Conservation (phyloP, 306 rosid species). For the Rosa persica region DNA sequence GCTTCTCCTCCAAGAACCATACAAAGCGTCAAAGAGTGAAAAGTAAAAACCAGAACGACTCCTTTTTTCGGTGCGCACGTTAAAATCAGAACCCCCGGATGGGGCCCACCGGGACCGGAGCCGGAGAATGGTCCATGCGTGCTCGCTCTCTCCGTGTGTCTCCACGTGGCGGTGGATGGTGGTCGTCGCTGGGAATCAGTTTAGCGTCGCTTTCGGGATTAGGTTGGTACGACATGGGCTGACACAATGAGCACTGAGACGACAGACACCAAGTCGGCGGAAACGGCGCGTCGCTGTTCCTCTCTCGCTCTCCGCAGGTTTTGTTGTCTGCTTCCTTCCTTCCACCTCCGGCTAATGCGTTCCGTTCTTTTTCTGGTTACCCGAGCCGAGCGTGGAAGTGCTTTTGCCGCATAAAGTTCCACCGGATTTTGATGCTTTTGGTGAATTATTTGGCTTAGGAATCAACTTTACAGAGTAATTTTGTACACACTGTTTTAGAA, state of each 20-base stretch:
- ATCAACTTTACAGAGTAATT: background rate
- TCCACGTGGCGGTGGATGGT: slow-evolving; percentile 19
- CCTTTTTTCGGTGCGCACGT: background rate
- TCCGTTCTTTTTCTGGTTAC: background rate
- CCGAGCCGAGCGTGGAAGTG: background rate
- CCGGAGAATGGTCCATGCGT: slow-evolving; percentile 16
- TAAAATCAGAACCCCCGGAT: background rate
- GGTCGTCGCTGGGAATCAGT: background rate
- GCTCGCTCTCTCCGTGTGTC: background rate
- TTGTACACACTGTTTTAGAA: no score
- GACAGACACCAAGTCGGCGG: slow-evolving; percentile 46
- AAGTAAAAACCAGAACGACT: background rate
- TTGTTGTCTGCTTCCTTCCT: slow-evolving; percentile 24
- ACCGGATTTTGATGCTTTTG: background rate
- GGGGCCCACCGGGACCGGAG: background rate
- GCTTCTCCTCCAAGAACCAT: background rate
- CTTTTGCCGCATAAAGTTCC: background rate
- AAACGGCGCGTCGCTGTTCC: slow-evolving; percentile 54
- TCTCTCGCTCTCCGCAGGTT: slow-evolving; percentile 26
- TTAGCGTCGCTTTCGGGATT: slow-evolving; percentile 35
- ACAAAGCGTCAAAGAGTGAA: slow-evolving; percentile 3
- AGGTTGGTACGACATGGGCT: background rate
- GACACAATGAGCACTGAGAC: background rate
- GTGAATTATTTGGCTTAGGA: background rate
- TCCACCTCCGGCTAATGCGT: slow-evolving; percentile 1